Evolutionary conservation across 1,284 basidiomycete genomes (phyloP), one percentile per base, ranked within the genome.

Genomic region (Tilletia caries): DNA sequence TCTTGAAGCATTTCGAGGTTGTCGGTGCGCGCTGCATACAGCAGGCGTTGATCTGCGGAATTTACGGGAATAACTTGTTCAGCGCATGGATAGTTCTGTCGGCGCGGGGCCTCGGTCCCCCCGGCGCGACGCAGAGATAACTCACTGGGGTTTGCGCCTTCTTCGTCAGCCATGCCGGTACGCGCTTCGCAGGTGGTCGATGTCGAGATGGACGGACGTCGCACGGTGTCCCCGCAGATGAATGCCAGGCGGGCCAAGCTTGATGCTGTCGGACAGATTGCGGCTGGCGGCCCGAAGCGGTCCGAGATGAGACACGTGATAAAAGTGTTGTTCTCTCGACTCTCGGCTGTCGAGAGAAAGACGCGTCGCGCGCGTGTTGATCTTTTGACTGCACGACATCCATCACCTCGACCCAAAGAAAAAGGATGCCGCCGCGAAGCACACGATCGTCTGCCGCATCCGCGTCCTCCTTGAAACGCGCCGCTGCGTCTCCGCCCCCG

Each of bases 21-120:
- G 68, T 82, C 79, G 18, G 75, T 77, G 54, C 76, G 71, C 2
- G 77, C 76, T 18, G 81, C 79, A 32, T 75, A 75, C 8, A 79
- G 69, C 37, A 80, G 68, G 34, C 73, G 71, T 71, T 79, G 78
- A 65, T 78, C 79, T 80, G 67, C 0, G n/a, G 18, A 41, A 32
- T 32, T 10, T 43, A 10, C 23, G 29, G 1, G 12, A 13, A 66
- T 12, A 27, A 54, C 20, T 25, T 8, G 20, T 54, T 54, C 3
- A 54, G 27, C 50, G 50, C n/a, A 8, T 29, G 27, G 20, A 15
- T 15, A 60, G 13, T 60, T n/a, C 41, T 18, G 10, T 8, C 18
- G 10, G 18, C 8, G 41, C 41, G 41, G 41, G 41, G 8, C 41
- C 8, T 8, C 41, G 41, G 18, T 18, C 8, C 18, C 18, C 10